Percentiles rank a stretch among this genome's conserved stretches.
phyloP scores from a whole-genome alignment of 208 protist species.

The Leishmania mexicana region DNA sequence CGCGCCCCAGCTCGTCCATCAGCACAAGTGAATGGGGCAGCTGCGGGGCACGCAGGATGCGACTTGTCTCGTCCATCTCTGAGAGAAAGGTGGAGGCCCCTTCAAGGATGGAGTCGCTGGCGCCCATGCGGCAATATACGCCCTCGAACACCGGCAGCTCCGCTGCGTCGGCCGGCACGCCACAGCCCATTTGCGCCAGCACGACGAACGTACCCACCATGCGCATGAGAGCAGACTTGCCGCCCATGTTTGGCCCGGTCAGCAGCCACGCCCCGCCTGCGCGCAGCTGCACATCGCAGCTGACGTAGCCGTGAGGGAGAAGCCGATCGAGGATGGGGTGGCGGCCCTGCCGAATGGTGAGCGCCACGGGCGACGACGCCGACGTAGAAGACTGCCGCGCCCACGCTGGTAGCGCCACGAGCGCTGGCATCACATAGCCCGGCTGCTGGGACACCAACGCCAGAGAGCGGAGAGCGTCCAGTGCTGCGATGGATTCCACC shows the following conservation, averaged over 20 bases:
- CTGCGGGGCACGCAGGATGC: slow-evolving; percentile 79
- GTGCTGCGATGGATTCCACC: slow-evolving; percentile 46
- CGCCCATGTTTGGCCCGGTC: slow-evolving; percentile 97
- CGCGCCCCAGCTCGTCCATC: slow-evolving; percentile 97
- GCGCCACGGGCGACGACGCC: slow-evolving; percentile 5
- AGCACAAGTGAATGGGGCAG: slow-evolving; percentile 92
- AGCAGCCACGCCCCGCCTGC: slow-evolving; percentile 77
- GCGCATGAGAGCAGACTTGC: slow-evolving; percentile 94
- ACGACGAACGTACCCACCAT: slow-evolving; percentile 93
- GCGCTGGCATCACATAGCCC: slow-evolving; percentile 62
- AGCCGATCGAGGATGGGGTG: slow-evolving; percentile 77
- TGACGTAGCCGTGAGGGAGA: slow-evolving; percentile 66
- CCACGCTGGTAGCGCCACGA: slow-evolving; percentile 24
- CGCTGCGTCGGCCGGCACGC: slow-evolving; percentile 91
- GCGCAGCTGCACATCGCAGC: slow-evolving; percentile 53
- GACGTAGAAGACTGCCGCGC: not conserved
- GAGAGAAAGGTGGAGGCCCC: slow-evolving; percentile 96
- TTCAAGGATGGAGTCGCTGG: slow-evolving; percentile 91
- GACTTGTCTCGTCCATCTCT: slow-evolving; percentile 96
- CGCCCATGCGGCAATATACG: slow-evolving; percentile 95
- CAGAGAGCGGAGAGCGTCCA: slow-evolving; percentile 77
- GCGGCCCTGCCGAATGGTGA: slow-evolving; percentile 55
- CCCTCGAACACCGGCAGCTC: slow-evolving; percentile 85
- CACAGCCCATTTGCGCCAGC: slow-evolving; percentile 95
- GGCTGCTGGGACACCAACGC: slow-evolving; percentile 48